phyloP scores from a whole-genome alignment of 148 eudicot genomes.

The Nepenthes mirabilis region DNA sequence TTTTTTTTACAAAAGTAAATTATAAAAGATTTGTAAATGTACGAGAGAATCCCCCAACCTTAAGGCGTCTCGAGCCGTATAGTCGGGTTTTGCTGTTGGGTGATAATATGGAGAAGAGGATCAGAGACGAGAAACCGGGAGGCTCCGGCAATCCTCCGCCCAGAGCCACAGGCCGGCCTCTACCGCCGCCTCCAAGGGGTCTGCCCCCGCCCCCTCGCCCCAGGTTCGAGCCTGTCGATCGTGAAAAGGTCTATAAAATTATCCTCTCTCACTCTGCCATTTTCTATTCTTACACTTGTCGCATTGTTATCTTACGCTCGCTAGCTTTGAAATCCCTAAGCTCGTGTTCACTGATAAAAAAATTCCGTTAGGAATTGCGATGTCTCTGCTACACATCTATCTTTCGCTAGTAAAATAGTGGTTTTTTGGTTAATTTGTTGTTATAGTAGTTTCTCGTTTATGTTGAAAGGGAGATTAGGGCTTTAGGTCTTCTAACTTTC shows the following conservation, averaged over 20 bases:
- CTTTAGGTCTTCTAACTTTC: background rate
- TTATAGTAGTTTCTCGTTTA: background rate
- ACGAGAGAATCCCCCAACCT: no score
- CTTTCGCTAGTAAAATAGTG: no score
- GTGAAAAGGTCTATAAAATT: constrained; percentile 23
- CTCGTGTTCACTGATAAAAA: no score
- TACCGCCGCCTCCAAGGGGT: constrained; percentile 6
- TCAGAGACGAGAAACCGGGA: constrained; percentile 3
- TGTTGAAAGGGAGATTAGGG: background rate
- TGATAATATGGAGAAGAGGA: constrained; percentile 6
- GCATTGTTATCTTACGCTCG: background rate
- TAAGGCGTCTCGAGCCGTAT: no score
- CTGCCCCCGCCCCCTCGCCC: constrained; percentile 14
- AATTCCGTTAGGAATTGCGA: no score
- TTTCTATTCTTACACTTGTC: background rate
- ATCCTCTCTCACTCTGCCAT: background rate
- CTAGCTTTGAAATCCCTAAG: background rate
- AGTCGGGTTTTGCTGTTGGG: no score
- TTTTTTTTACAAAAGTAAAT: no score
- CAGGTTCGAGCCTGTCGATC: constrained; percentile 27
- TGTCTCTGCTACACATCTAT: no score
- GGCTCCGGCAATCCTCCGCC: constrained; percentile 9
- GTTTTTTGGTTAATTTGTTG: no score
- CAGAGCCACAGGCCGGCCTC: constrained; percentile 11
- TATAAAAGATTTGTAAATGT: no score